phyloP scores from a whole-genome alignment of 306 rosid genomes.

The Cicer judaicum region DNA sequence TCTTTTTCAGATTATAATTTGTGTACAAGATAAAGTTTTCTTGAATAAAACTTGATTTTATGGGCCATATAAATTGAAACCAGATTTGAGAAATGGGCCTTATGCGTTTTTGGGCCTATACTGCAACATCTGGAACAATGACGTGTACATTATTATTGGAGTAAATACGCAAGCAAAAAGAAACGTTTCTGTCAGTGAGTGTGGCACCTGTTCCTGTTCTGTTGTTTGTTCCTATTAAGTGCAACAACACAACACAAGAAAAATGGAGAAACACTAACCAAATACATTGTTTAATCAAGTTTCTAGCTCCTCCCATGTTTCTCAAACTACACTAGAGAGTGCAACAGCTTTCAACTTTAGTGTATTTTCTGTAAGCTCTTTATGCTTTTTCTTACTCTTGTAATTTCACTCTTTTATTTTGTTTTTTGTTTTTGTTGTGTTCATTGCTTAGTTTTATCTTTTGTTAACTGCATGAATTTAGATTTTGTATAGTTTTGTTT shows the following conservation, averaged over 20 bases:
- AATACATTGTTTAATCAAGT: conserved; percentile 12
- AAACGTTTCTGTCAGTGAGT: conserved; percentile 35
- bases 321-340: conserved; percentile 9
- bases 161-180: conserved; percentile 45
- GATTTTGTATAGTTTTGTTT: conserved; percentile 11
- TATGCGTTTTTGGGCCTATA: conserved; percentile 1
- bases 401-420: background rate
- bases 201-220: conserved; percentile 32
- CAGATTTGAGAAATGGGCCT: conserved; percentile 10
- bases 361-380: conserved; percentile 33
- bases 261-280: conserved; percentile 29
- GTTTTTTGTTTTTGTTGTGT: background rate
- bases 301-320: conserved; percentile 13
- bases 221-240: conserved; percentile 31
- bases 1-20: too few species aligned
- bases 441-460: background rate
- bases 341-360: conserved; percentile 39
- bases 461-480: conserved; percentile 32
- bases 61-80: too few species aligned
- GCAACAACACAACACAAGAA: background rate
- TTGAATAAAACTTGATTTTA: too few species aligned
- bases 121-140: conserved; percentile 2
- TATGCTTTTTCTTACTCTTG: background rate
- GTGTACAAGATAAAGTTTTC: too few species aligned
- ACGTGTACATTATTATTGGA: conserved; percentile 38